These are phyloP conservation scores for Candida gigantensis DNA, from an alignment of 1,139 yeast genomes.

Conservation along the genomic window DNA sequence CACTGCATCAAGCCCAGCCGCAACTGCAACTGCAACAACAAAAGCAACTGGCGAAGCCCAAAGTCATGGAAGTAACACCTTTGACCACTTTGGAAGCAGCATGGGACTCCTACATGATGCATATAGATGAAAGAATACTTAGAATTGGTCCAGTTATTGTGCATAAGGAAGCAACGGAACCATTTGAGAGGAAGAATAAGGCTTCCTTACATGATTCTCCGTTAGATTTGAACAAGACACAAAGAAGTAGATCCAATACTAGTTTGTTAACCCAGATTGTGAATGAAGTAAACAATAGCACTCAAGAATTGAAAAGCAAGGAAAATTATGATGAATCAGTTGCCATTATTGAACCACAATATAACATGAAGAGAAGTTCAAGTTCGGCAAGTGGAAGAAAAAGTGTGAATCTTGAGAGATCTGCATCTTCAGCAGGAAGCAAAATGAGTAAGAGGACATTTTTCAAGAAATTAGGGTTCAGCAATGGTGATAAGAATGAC, in stretches of 20 bases:
- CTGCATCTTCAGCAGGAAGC: slow-evolving; percentile 10
- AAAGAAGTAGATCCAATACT: slow-evolving; percentile 16
- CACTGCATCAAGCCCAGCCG: slow-evolving; percentile 1
- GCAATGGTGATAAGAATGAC: slow-evolving; percentile 14
- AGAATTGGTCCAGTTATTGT: slow-evolving; percentile 58
- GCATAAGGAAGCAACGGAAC: slow-evolving; percentile 40
- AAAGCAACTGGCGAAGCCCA: slow-evolving; percentile 27
- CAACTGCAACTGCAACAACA: slow-evolving; percentile 1
- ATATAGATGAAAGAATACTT: slow-evolving; percentile 70
- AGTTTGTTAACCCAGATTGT: slow-evolving; percentile 58
- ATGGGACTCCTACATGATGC: slow-evolving; percentile 61
- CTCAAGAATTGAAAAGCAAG: slow-evolving; percentile 1
- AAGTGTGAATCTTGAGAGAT: slow-evolving; percentile 11
- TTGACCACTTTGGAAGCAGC: slow-evolving; percentile 63
- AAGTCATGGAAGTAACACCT: slow-evolving; percentile 51
- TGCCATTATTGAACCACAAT: slow-evolving; percentile 30
- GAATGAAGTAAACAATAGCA: slow-evolving; percentile 39
- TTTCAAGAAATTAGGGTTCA: slow-evolving; percentile 34
- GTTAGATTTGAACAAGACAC: slow-evolving; percentile 37
- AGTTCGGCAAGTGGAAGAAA: slow-evolving; percentile 13
- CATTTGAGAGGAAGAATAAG: slow-evolving; percentile 56
- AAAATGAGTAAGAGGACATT: slow-evolving; percentile 18
- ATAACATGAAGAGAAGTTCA: slow-evolving; percentile 18
- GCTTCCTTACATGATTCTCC: slow-evolving; percentile 66
- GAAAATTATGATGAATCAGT: slow-evolving; percentile 26